Conservation (phyloP, 495 filamentous ascomycete genomes). For the Xylaria sp. region DNA sequence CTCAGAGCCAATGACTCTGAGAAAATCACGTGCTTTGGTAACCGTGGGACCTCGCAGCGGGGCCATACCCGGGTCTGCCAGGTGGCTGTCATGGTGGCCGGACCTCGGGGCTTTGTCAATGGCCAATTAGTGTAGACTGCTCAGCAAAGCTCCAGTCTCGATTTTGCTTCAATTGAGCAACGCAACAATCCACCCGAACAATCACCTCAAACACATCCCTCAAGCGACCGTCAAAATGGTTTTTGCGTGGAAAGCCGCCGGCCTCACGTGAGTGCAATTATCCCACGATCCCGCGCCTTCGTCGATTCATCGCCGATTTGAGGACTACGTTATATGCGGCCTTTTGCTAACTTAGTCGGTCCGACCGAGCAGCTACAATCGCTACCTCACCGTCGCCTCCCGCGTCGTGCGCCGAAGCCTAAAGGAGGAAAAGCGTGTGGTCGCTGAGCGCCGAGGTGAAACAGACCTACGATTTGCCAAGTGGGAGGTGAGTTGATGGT, state of each 20-base stretch:
- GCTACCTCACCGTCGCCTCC: conserved; percentile 77
- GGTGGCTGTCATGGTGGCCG: conserved; percentile 13
- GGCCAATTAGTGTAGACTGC: conserved; percentile 15
- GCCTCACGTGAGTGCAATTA: conserved; percentile 79
- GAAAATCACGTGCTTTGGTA: conserved; percentile 22
- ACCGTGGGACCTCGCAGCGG: neutral
- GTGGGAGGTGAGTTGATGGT: conserved; percentile 81
- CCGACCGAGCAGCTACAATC: conserved; percentile 72
- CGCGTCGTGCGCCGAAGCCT: conserved; percentile 88
- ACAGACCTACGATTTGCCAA: conserved; percentile 92
- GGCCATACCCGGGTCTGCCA: neutral
- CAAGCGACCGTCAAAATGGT: conserved; percentile 77
- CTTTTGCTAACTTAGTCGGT: conserved; percentile 37
- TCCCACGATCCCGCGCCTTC: neutral
- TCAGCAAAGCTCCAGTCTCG: conserved; percentile 30
- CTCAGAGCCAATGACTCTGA: neutral
- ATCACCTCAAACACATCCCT: conserved; percentile 39
- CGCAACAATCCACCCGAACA: conserved; percentile 33
- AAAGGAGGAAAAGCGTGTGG: conserved; percentile 87
- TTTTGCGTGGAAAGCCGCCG: conserved; percentile 97
- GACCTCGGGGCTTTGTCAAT: conserved; percentile 8
- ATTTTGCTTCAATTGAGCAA: conserved; percentile 38
- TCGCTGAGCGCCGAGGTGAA: conserved; percentile 87
- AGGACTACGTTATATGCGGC: conserved; percentile 29
- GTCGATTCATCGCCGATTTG: conserved; percentile 12